Evolutionary conservation across 495 filamentous ascomycete species (phyloP), one percentile per base, ranked within the genome.

Genomic region (Aspergillus avenaceus): DNA sequence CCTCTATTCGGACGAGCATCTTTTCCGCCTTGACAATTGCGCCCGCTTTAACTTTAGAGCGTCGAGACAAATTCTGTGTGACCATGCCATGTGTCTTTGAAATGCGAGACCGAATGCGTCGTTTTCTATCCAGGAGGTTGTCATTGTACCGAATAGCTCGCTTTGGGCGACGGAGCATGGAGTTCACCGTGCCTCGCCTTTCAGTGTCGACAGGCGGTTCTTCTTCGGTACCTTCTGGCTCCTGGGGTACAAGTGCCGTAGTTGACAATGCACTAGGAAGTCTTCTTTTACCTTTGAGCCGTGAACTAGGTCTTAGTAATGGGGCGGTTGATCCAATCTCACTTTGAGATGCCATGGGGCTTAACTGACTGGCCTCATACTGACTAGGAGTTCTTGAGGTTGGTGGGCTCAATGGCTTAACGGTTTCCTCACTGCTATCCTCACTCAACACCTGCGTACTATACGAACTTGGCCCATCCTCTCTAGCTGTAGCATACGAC

Each of bases 21-120:
- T 76, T 84, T 58, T 88, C 85, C 60, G 84, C 84, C 61, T 88
- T 88, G 48, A 87, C 62, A 31, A 89, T 81, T 54, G 86, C 80
- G 3, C 86, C 85, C 42, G 81, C 75, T 45, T 77, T 69, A 5
- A 73, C 38, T 45, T 68, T 69, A 5, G 65, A 72, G 41, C 70
- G 68, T 34, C 59, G 69, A 13, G 66, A 64, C 37, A 60, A 63
- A 49, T 62, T 72, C 19, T 67, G 65, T 24, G 69, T 68, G 23
- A 75, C 64, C 22, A 59, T 67, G 18, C 55, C 62, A 36, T 78
- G 69, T 1, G 69, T 73, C 31, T 55, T 64, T 7, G 69, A 62
- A 14, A 76, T 64, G 14, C 56, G 59, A 8, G 64, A 69, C 9
- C 58, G 62, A 45, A 64, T 46, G 26, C 58, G 64, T 58, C 63